Conservation (phyloP, 1,284 basidiomycete genomes). For the Xerocomus nothofagi region DNA sequence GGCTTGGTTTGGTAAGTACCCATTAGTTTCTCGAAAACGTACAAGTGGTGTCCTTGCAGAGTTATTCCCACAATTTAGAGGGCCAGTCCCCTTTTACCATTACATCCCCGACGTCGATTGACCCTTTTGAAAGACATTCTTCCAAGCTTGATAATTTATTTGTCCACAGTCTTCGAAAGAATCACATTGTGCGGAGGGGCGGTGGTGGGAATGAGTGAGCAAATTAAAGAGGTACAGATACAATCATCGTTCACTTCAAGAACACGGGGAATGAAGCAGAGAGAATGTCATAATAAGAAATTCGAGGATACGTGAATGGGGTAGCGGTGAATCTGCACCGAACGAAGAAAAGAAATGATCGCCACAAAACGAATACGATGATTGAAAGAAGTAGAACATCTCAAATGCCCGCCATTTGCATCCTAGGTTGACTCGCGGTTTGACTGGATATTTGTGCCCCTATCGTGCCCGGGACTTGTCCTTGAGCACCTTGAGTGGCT, state of each 20-base stretch:
- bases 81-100: constrained; percentile 1
- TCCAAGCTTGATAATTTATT: constrained; percentile 6
- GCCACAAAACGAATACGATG: constrained; percentile 16
- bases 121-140: not conserved
- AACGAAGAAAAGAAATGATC: constrained; percentile 12
- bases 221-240: constrained; percentile 40
- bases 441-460: constrained; percentile 30
- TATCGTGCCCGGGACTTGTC: constrained; percentile 34
- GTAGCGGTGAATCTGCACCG: constrained; percentile 6
- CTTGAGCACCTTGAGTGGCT: constrained; percentile 24
- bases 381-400: constrained; percentile 18
- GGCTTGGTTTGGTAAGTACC: not conserved
- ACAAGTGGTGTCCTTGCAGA: not conserved
- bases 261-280: constrained; percentile 27
- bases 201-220: constrained; percentile 28
- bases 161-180: constrained; percentile 21
- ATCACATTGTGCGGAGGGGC: constrained; percentile 24
- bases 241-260: constrained; percentile 40
- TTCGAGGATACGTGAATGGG: constrained; percentile 6
- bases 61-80: constrained; percentile 11
- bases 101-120: not conserved
- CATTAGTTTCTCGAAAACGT: not conserved
- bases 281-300: constrained; percentile 24
- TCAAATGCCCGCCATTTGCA: constrained; percentile 38
- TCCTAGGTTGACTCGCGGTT: constrained; percentile 30